These are phyloP conservation scores for Podospora bellae-mahoneyi DNA, from an alignment of 495 filamentous ascomycete genomes.

Conservation along the genomic window DNA sequence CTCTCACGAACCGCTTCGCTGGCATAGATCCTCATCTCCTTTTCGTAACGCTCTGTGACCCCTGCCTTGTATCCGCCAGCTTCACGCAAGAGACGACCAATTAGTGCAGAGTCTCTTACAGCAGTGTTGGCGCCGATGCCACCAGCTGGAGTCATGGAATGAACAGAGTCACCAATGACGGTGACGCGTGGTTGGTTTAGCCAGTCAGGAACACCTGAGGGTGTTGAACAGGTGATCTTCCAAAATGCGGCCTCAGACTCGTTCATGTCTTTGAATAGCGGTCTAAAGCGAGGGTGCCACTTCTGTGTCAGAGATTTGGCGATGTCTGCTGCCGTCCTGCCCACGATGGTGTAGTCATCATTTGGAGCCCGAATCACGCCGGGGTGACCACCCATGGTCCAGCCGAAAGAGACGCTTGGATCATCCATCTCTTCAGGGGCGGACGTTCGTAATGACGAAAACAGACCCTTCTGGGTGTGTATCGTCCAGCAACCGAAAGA, in stretches of 20 bases:
- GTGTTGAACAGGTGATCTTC: slow-evolving; percentile 56
- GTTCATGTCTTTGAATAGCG: slow-evolving; percentile 50
- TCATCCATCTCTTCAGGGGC: slow-evolving; percentile 55
- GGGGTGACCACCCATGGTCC: slow-evolving; percentile 53
- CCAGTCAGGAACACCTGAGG: slow-evolving; percentile 50
- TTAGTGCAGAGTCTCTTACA: slow-evolving; percentile 48
- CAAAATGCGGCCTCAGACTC: slow-evolving; percentile 52
- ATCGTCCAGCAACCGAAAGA: slow-evolving; percentile 44
- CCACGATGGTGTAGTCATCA: slow-evolving; percentile 50
- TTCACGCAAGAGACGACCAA: slow-evolving; percentile 46
- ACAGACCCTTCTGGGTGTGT: slow-evolving; percentile 37
- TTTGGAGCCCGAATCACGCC: slow-evolving; percentile 50
- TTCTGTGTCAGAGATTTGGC: slow-evolving; percentile 45
- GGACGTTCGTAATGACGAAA: slow-evolving; percentile 55
- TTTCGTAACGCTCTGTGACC: slow-evolving; percentile 51
- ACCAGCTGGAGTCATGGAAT: slow-evolving; percentile 60
- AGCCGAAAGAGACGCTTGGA: slow-evolving; percentile 50
- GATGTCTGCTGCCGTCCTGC: slow-evolving; percentile 47
- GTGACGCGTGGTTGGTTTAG: slow-evolving; percentile 52
- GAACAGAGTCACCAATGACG: slow-evolving; percentile 58
- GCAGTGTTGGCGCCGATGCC: slow-evolving; percentile 60
- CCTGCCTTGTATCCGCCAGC: slow-evolving; percentile 41
- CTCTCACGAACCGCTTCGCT: slow-evolving; percentile 48
- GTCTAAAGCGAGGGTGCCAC: slow-evolving; percentile 49
- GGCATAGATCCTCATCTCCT: slow-evolving; percentile 54